Evolutionary conservation across 2,329 filamentous ascomycete species (phyloP), one percentile per base, ranked within the genome.

Genomic region (Sclerotinia minor): DNA sequence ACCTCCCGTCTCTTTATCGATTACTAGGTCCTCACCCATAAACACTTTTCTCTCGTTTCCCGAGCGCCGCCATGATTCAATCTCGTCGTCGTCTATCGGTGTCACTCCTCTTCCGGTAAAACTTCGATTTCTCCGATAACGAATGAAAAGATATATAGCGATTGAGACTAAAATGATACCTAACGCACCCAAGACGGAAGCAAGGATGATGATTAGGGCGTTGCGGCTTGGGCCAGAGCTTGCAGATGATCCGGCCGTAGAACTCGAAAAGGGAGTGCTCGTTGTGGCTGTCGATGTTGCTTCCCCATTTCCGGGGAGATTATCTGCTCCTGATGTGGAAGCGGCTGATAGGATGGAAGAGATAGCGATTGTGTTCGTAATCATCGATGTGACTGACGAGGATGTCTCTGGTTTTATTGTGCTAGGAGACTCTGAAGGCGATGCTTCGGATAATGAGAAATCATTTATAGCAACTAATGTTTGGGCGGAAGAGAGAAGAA

Each of bases 71-170:
- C 87, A 89, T 5, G 85, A 87, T 72, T 85, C 85, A 68, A 89
- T 89, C 75, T 89, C 87, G 69, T 88, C 86, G 72, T 89, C 87
- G 70, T 84, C 82, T 69, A 89, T 87, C 17, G 87, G 87, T 0
- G 85, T 85, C 55, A 85, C 84, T 59, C 84, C 85, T 63, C 87
- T 80, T 63, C 81, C 80, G 71, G 85, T 81, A 67, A 87, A 79
- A 17, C 75, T 71, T 45, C 77, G 77, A 35, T 71, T 66, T 65
- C 55, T 68, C 11, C 69, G 70, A 67, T 73, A 75, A 9, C 73
- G 75, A 21, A 59, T 63, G 41, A 69, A 17, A 47, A 76, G 71
- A 45, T 73, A 74, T 29, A 72, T 38, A 24, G 67, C 68, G 2
- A 67, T 57, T 5, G 50, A 50, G 61, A 76, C 65, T 15, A 75